Base-by-base conservation (phyloP, 257 asterid genomes). In the Verbascum thapsus region DNA sequence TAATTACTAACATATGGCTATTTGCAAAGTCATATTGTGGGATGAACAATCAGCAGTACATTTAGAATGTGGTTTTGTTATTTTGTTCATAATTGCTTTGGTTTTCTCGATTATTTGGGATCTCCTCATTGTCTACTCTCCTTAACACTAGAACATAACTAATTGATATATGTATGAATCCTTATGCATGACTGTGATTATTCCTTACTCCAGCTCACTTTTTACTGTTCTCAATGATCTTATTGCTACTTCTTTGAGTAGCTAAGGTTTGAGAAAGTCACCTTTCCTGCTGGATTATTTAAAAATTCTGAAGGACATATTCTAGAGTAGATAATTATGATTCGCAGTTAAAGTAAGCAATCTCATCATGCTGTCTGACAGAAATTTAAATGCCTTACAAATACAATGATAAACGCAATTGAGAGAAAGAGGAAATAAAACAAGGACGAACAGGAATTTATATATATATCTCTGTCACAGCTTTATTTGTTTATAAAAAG, bases 301-400 rank as follows among this genome's bases (percentile, higher is more conserved):
- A 26, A 26, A 26, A 47, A 15, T 47, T 61, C 39, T 35, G 39
- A 53, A 6, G 60, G 50, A 48, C 16, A 47, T 66, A 32, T 73
- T 54, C 20, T 61, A 47, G 35, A 39, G 10, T 32, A 61, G 47
- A 61, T 61, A 43, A 48, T 66, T 59, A 54, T 49, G 58, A 66
- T 13, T 39, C 20, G 20, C 8, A 7, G 17, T 18, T 35, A 17
- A 53, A 11, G 5, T 32, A 16, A 52, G 60, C n/a, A 11, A 55
- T 10, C 40, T 39, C 38, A 44, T n/a, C 17, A 39, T 40, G 67
- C 26, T 19, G 61, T 68, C 42, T 6, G 11, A 7, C 47, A 56
- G 11, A 18, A 12, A 5, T 17, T 58, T 19, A 57, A 59, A 38
- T 35, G 38, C n/a, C n/a, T 61, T 72, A 18, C 20, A n/a, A n/a